phyloP scores from a whole-genome alignment of 2,329 filamentous ascomycete species.

The Coniochaeta prunicola region DNA sequence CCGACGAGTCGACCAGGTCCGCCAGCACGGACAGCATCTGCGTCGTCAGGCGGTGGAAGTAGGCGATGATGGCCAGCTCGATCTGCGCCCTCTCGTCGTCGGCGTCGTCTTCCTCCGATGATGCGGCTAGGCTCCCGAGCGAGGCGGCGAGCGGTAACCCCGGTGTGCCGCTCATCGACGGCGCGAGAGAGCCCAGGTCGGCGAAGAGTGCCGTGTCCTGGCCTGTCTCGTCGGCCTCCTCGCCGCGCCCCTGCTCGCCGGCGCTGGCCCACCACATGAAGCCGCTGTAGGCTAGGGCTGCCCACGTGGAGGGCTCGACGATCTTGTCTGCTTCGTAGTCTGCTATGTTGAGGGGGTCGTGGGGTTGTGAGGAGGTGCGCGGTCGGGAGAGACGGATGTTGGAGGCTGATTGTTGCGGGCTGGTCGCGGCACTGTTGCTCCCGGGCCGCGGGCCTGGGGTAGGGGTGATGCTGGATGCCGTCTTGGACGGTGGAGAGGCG shows the following conservation, averaged over 20 bases:
- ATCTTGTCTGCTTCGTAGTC: slow-evolving; percentile 47
- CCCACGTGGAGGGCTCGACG: slow-evolving; percentile 60
- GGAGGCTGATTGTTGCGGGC: slow-evolving; percentile 4
- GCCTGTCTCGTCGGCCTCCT: slow-evolving; percentile 50
- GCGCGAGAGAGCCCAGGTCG: slow-evolving; percentile 34
- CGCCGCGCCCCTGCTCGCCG: slow-evolving; percentile 60
- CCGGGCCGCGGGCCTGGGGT: background rate
- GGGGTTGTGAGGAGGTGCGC: slow-evolving; percentile 11
- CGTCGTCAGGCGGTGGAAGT: slow-evolving; percentile 71
- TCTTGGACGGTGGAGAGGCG: background rate
- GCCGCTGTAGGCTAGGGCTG: slow-evolving; percentile 68
- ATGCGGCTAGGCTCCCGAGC: slow-evolving; percentile 20
- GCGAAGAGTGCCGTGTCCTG: slow-evolving; percentile 49
- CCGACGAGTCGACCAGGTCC: slow-evolving; percentile 47
- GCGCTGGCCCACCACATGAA: slow-evolving; percentile 91
- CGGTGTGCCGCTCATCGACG: background rate
- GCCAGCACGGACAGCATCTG: slow-evolving; percentile 55
- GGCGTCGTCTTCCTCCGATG: slow-evolving; percentile 19
- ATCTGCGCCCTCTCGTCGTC: slow-evolving; percentile 41
- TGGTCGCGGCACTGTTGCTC: background rate
- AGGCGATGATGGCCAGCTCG: slow-evolving; percentile 69
- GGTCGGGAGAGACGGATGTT: slow-evolving; percentile 14
- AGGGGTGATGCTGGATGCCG: background rate
- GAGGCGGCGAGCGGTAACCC: slow-evolving; percentile 18
- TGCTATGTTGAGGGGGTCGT: slow-evolving; percentile 24